Evolutionary conservation across 768 basidiomycete genomes (phyloP).

Genomic region (Leccinum olivaceopallidum): DNA sequence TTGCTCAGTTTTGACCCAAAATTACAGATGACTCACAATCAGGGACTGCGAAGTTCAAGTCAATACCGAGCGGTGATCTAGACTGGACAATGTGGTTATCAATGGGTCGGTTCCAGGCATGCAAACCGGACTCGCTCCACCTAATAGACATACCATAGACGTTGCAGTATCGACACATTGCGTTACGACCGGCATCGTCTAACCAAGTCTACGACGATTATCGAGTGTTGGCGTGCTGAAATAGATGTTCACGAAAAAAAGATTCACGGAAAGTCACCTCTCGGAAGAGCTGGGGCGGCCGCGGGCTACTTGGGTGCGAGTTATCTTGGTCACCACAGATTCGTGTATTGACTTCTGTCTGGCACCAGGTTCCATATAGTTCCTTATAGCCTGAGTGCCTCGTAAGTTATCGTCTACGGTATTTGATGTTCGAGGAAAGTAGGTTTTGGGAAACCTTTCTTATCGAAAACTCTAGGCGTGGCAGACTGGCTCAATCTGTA

Average conservation of each 20-base stretch:
- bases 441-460: too few species aligned
- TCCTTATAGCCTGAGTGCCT: conserved; percentile 32
- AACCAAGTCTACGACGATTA: neutral
- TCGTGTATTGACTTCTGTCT: conserved; percentile 4
- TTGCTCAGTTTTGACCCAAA: conserved; percentile 1
- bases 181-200: neutral
- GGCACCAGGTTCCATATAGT: conserved; percentile 59
- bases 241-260: neutral
- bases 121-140: neutral
- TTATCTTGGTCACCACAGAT: neutral
- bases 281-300: conserved; percentile 55
- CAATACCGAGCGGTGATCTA: neutral
- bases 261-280: conserved; percentile 1
- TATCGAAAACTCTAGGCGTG: neutral
- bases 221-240: neutral
- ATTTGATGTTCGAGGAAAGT: too few species aligned
- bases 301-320: conserved; percentile 78
- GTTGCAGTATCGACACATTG: neutral
- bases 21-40: neutral
- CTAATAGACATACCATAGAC: conserved; percentile 5
- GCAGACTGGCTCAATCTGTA: conserved; percentile 9
- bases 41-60: neutral
- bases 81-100: neutral
- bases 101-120: conserved; percentile 4
- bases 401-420: too few species aligned